Percentiles rank a stretch among this genome's conserved stretches.
Evolutionary conservation across 208 protist genomes (phyloP).

Genomic region (Trypanosoma vivax): DNA sequence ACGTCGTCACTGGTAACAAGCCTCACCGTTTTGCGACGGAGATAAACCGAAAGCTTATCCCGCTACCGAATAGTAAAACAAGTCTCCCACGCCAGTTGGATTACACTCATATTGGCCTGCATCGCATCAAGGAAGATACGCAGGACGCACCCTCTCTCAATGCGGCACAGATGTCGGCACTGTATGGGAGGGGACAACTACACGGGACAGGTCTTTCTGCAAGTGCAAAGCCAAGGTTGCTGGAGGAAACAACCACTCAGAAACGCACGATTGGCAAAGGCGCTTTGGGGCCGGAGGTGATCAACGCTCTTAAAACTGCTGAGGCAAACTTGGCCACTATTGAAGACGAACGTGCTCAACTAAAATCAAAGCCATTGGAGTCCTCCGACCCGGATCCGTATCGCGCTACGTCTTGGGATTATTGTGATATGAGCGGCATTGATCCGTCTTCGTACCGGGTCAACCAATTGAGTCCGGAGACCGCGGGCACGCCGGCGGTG

Average conservation of each 20-base stretch:
- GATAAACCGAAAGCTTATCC: slow-evolving; percentile 81
- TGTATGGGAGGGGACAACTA: slow-evolving; percentile 10
- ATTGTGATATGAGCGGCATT: slow-evolving; percentile 76
- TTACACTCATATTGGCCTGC: slow-evolving; percentile 59
- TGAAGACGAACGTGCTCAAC: slow-evolving; percentile 22
- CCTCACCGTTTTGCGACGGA: slow-evolving; percentile 69
- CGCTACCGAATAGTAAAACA: slow-evolving; percentile 65
- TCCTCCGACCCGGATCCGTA: slow-evolving; percentile 44
- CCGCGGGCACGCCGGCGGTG: slow-evolving; percentile 32
- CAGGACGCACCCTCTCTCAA: slow-evolving; percentile 48
- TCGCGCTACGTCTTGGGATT: slow-evolving; percentile 80
- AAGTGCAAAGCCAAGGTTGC: slow-evolving; percentile 50
- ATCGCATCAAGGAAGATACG: slow-evolving; percentile 39
- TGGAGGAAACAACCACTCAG: slow-evolving; percentile 52
- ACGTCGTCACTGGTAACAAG: slow-evolving; percentile 53
- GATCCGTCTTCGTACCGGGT: slow-evolving; percentile 70
- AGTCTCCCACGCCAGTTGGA: slow-evolving; percentile 70
- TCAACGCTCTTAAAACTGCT: slow-evolving; percentile 42
- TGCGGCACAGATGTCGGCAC: slow-evolving; percentile 45
- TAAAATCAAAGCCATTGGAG: slow-evolving; percentile 50
- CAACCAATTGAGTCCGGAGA: slow-evolving; percentile 22
- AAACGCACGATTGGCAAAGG: slow-evolving; percentile 52
- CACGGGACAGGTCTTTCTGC: neutral
- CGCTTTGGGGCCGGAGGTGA: slow-evolving; percentile 55
- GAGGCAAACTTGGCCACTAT: slow-evolving; percentile 35